These are phyloP conservation scores for Yueomyces sp. DNA, from an alignment of 805 yeast genomes.

Conservation along the genomic window DNA sequence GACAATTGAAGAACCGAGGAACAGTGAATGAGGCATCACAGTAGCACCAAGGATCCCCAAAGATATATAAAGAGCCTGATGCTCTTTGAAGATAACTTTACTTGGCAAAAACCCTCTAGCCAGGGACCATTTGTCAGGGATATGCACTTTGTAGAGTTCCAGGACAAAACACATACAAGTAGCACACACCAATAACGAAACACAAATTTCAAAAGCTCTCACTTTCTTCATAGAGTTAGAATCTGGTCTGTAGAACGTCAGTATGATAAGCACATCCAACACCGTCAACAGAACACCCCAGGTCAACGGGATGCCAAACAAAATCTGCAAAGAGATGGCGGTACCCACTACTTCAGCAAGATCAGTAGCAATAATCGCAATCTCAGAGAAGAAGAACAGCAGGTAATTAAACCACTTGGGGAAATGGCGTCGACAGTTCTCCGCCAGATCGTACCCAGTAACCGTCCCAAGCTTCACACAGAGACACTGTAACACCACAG, in stretches of 20 bases:
- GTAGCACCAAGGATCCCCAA: conserved; percentile 87
- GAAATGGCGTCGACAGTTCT: conserved; percentile 67
- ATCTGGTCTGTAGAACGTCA: conserved; percentile 65
- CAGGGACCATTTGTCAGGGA: conserved; percentile 39
- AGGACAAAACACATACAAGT: conserved; percentile 68
- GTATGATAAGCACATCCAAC: conserved; percentile 63
- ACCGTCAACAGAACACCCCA: conserved; percentile 71
- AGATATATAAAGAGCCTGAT: conserved; percentile 59
- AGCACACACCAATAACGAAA: conserved; percentile 51
- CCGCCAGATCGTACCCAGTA: conserved; percentile 86
- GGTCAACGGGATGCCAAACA: conserved; percentile 60
- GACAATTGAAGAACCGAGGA: conserved; percentile 75
- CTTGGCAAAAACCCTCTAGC: conserved; percentile 63
- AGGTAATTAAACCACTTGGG: conserved; percentile 43
- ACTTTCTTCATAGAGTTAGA: conserved; percentile 66
- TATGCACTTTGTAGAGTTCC: conserved; percentile 47
- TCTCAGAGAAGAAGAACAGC: conserved; percentile 61
- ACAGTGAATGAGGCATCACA: conserved; percentile 87
- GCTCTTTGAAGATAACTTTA: conserved; percentile 41
- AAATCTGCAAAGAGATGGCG: conserved; percentile 69
- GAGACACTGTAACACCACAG: conserved; percentile 74
- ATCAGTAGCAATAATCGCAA: conserved; percentile 86
- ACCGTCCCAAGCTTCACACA: conserved; percentile 86
- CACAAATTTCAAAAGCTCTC: conserved; percentile 66
- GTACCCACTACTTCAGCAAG: conserved; percentile 92